Conservation (phyloP, 2,329 filamentous ascomycete species). For the Trichoderma koningii region DNA sequence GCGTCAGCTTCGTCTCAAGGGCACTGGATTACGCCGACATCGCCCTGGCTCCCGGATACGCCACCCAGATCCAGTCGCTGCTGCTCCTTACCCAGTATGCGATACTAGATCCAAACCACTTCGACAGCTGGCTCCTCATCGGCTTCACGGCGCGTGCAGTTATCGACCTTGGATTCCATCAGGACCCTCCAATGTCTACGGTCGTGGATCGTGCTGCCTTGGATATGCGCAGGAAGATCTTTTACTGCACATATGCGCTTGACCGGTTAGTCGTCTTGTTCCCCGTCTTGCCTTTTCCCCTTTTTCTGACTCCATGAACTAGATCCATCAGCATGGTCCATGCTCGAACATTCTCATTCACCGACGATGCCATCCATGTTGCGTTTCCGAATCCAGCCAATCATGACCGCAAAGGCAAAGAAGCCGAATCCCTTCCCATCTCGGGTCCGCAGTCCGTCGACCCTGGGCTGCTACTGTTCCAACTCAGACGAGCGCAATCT, state of each 20-base stretch:
- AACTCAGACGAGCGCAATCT: slow-evolving; percentile 82
- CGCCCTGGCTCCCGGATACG: slow-evolving; percentile 81
- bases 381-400: slow-evolving; percentile 64
- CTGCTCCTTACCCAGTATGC: slow-evolving; percentile 86
- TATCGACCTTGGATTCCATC: slow-evolving; percentile 88
- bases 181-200: slow-evolving; percentile 77
- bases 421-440: slow-evolving; percentile 47
- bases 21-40: slow-evolving; percentile 79
- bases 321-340: slow-evolving; percentile 88
- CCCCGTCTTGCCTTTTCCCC: not conserved
- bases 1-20: slow-evolving; percentile 57
- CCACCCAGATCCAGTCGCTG: slow-evolving; percentile 83
- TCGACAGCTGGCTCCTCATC: slow-evolving; percentile 91
- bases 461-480: slow-evolving; percentile 75
- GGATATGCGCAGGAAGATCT: slow-evolving; percentile 79
- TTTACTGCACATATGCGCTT: slow-evolving; percentile 86
- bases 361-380: slow-evolving; percentile 83
- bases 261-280: slow-evolving; percentile 64
- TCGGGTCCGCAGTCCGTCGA: slow-evolving; percentile 57
- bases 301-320: slow-evolving; percentile 31
- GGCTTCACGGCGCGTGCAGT: slow-evolving; percentile 86
- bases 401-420: slow-evolving; percentile 47
- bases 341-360: slow-evolving; percentile 87
- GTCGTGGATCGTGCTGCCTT: slow-evolving; percentile 68
- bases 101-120: slow-evolving; percentile 85